Percentiles rank a stretch among this genome's conserved stretches.
These are phyloP conservation scores for Neophaeococcomyces mojaviensis DNA, from an alignment of 2,329 filamentous ascomycete genomes.

Conservation along the genomic window DNA sequence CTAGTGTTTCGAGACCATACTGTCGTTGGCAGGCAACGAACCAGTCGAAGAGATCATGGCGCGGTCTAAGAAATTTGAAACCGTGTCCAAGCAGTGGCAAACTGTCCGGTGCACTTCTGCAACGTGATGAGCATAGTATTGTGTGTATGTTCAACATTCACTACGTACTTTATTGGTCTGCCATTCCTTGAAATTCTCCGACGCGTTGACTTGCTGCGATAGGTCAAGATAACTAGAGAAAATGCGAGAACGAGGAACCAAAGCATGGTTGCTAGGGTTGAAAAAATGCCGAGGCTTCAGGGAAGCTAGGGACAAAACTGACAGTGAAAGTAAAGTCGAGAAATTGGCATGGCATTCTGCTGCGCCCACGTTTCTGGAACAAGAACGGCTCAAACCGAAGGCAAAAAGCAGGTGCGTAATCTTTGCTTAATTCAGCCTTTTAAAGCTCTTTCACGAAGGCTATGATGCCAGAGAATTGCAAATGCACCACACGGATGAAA, in stretches of 20 bases:
- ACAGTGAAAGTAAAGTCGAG: no score
- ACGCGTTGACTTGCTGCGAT: slow-evolving; percentile 3
- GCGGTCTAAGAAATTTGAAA: slow-evolving; percentile 52
- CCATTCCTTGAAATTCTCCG: no score
- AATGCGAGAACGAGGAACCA: slow-evolving; percentile 8
- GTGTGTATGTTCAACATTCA: slow-evolving; percentile 11
- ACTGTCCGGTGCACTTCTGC: slow-evolving; percentile 20
- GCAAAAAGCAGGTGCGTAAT: no score
- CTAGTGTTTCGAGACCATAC: slow-evolving; percentile 54
- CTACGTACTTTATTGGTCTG: slow-evolving; percentile 12
- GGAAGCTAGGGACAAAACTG: no score
- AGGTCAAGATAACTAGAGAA: slow-evolving; percentile 8
- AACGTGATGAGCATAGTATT: slow-evolving; percentile 1
- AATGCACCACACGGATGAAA: no score
- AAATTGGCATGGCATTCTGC: no score
- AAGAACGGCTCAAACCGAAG: no score
- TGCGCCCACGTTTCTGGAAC: no score
- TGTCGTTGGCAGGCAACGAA: slow-evolving; percentile 51
- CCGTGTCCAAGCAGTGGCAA: slow-evolving; percentile 53
- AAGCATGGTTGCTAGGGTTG: slow-evolving; percentile 10
- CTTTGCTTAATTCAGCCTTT: no score
- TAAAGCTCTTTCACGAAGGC: no score
- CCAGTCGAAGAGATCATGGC: slow-evolving; percentile 56
- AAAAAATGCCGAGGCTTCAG: no score
- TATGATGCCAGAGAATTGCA: no score